These are phyloP conservation scores for Auricularia sp. DNA, from an alignment of 768 basidiomycete genomes.

Conservation along the genomic window DNA sequence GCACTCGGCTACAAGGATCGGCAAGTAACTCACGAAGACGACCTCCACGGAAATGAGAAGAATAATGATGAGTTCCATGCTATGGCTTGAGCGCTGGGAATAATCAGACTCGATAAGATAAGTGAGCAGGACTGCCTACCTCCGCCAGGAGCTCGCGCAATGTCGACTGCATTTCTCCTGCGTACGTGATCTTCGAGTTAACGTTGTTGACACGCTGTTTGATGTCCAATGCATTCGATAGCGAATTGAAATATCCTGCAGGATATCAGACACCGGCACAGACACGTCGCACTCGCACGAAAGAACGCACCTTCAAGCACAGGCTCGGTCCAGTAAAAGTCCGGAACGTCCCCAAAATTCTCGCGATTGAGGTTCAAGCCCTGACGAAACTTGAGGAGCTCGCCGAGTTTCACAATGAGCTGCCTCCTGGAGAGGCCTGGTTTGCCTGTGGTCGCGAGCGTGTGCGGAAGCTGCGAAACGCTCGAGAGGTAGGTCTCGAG, in stretches of 20 bases:
- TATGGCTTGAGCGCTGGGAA: constrained; percentile 68
- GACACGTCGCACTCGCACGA: background rate
- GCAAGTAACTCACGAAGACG: constrained; percentile 49
- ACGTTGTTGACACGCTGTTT: constrained; percentile 68
- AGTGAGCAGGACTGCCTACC: constrained; percentile 27
- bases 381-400: constrained; percentile 86
- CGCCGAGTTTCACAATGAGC: constrained; percentile 86
- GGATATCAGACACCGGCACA: background rate
- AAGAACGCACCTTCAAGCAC: constrained; percentile 61
- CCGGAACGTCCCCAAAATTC: constrained; percentile 80
- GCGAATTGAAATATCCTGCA: constrained; percentile 69
- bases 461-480: constrained; percentile 68
- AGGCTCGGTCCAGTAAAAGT: constrained; percentile 93
- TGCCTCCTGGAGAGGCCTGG: constrained; percentile 72
- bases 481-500: constrained; percentile 76
- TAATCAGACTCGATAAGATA: constrained; percentile 4
- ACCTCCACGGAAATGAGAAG: constrained; percentile 90
- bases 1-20: background rate
- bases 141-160: constrained; percentile 83
- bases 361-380: constrained; percentile 82
- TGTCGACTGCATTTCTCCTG: constrained; percentile 82
- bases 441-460: constrained; percentile 68
- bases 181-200: constrained; percentile 89
- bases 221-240: constrained; percentile 81
- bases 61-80: constrained; percentile 95